Conservation (phyloP, 208 protist genomes). For the Blastocrithidia nonstop region DNA sequence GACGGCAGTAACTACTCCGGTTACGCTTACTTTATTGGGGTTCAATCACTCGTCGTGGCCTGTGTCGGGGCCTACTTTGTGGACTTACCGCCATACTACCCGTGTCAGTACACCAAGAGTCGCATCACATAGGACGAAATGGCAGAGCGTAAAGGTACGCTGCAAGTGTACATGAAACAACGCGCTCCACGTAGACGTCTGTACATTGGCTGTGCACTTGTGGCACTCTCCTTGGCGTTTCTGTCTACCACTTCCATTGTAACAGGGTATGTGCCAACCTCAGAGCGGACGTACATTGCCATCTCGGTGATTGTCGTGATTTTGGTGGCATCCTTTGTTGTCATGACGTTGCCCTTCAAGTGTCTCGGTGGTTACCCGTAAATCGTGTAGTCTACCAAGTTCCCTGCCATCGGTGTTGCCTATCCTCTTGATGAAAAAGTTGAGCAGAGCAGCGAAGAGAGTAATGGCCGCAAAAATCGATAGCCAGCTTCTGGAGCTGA, state of each 20-base stretch:
- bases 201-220: constrained; percentile 25
- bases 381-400: constrained; percentile 18
- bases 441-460: too few species aligned
- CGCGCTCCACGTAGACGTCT: constrained; percentile 22
- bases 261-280: constrained; percentile 21
- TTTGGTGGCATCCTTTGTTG: constrained; percentile 25
- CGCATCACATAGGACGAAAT: constrained; percentile 18
- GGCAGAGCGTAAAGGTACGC: constrained; percentile 19
- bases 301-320: constrained; percentile 25
- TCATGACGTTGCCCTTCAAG: constrained; percentile 55
- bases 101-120: constrained; percentile 21
- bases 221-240: constrained; percentile 26
- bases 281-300: constrained; percentile 14
- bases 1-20: constrained; percentile 27
- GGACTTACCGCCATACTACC: constrained; percentile 43
- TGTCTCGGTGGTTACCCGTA: constrained; percentile 35
- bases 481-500: too few species aligned
- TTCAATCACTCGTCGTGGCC: constrained; percentile 16
- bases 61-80: constrained; percentile 24
- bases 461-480: too few species aligned
- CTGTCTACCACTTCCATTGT: constrained; percentile 32
- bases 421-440: too few species aligned
- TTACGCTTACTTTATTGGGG: constrained; percentile 43
- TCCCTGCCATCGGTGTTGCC: constrained; percentile 20
- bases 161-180: constrained; percentile 32